Conservation (phyloP, 108 stramenopile species). For the Hondaea fermentalgiana region DNA sequence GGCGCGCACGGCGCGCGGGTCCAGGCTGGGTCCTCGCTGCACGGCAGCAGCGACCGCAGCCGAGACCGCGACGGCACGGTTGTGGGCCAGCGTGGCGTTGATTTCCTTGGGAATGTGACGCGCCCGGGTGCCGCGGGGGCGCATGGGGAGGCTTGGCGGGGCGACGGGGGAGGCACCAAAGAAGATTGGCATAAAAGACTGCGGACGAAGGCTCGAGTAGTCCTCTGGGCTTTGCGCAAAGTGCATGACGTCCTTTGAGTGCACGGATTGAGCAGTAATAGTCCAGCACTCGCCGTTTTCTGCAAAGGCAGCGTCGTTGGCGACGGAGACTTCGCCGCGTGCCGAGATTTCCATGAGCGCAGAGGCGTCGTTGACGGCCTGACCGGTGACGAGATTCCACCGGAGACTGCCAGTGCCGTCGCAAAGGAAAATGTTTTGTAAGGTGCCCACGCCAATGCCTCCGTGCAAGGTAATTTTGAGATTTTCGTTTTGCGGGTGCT, state of each 20-base stretch:
- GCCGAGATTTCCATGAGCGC: neutral
- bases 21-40: neutral
- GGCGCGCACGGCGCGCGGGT: neutral
- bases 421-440: neutral
- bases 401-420: neutral
- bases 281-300: neutral
- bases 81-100: neutral
- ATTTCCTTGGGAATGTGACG: neutral
- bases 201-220: neutral
- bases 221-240: neutral
- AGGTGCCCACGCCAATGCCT: neutral
- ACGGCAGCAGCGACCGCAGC: neutral
- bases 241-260: neutral
- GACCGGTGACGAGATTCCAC: neutral
- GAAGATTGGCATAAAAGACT: neutral
- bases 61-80: neutral
- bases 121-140: neutral
- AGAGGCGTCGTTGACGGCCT: neutral
- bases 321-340: neutral
- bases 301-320: neutral
- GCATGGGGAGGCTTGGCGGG: neutral
- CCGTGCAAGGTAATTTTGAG: neutral
- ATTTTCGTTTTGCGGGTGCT: neutral
- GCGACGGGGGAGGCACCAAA: neutral
- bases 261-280: neutral